Conservation (phyloP, 352 stramenopile genomes). For the Pythium vanterpoolii region DNA sequence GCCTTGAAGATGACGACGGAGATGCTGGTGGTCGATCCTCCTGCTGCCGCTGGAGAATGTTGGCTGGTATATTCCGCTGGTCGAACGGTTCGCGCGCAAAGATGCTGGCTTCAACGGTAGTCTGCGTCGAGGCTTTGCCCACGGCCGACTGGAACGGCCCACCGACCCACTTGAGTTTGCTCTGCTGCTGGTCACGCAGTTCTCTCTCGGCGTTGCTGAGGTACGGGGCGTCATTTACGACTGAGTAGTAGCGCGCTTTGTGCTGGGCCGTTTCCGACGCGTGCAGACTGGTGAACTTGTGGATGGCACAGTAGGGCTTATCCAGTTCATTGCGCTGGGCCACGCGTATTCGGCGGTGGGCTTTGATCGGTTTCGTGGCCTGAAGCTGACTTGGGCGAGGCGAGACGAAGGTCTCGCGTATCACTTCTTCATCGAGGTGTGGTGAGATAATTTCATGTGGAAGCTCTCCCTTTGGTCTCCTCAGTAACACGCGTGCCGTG, state of each 20-base stretch:
- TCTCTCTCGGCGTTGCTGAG: constrained; percentile 45
- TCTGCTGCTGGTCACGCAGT: constrained; percentile 46
- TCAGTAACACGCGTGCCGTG: background rate
- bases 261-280: constrained; percentile 27
- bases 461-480: background rate
- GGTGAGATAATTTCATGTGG: background rate
- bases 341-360: constrained; percentile 41
- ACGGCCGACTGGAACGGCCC: constrained; percentile 64
- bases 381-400: background rate
- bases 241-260: constrained; percentile 59
- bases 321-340: constrained; percentile 58
- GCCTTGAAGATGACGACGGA: constrained; percentile 2
- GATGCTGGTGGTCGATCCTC: no score
- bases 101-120: constrained; percentile 40
- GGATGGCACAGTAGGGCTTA: constrained; percentile 66
- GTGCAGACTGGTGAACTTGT: constrained; percentile 49
- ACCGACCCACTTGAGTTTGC: constrained; percentile 67
- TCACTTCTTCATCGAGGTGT: background rate
- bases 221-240: constrained; percentile 82
- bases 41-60: constrained; percentile 59
- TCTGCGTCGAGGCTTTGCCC: constrained; percentile 61
- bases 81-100: constrained; percentile 52
- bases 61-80: constrained; percentile 46
- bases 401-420: background rate
- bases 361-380: constrained; percentile 2